Evolutionary conservation across 257 asterid species (phyloP), one percentile per base, ranked within the genome.

Genomic region (Misopates orontium): DNA sequence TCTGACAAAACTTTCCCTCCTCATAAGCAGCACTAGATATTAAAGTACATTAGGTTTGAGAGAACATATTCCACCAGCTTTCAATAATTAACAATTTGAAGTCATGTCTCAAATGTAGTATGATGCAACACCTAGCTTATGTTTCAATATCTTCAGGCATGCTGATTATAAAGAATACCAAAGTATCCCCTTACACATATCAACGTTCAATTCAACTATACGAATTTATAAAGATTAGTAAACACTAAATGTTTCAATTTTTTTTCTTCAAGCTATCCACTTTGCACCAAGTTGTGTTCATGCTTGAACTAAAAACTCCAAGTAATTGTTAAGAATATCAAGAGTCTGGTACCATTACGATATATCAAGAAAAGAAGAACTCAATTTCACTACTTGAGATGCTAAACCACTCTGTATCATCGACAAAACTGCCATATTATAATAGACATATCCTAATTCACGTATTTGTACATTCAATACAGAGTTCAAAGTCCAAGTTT

Each of bases 1-100:
- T 78, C 80, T 91, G 96, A 66, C 99, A 94, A 75, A 90, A 94
- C 40, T 84, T 94, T 42, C 96, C 97, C 39, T 91, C 95, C 75
- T 90, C 96, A 59, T 94, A 94, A 45, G 86, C 94, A 70, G 88
- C 73, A 68, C 99, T 94, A 68, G 55, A 78, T 49, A 73, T 55
- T 65, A 56, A 36, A 69, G 62, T 61, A 65, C 71, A 69, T 75
- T 63, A 73, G 68, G 52, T 13, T 56, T 50, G 31, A 41, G 44
- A 51, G 24, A 31, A 19, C 6, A 12, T 31, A 60, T n/a, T n/a
- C n/a, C n/a, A 49, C 41, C 67, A 52, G 60, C 58, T 54, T 52
- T 52, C 53, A 16, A 60, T 24, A 25, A n/a, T n/a, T n/a, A 73
- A 19, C 63, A 54, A 50, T 21, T 49, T 21, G 42, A 67, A 62